These are phyloP conservation scores for Ceratobasidium sp. DNA, from an alignment of 1,284 basidiomycete species.

Conservation along the genomic window DNA sequence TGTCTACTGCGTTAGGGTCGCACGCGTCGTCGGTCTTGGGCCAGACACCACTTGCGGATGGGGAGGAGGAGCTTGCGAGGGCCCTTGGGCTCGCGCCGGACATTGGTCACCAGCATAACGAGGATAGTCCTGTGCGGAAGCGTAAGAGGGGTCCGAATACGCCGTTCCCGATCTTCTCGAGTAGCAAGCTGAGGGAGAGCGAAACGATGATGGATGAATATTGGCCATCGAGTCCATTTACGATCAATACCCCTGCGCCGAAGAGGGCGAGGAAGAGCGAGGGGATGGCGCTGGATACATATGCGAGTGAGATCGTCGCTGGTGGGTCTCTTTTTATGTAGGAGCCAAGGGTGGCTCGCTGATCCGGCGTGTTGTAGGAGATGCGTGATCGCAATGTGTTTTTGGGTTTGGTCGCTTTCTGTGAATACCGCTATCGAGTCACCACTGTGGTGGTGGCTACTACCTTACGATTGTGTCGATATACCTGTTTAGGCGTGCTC, in stretches of 20 bases:
- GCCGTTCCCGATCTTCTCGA: constrained; percentile 40
- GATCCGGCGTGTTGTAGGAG: constrained; percentile 15
- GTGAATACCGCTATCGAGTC: constrained; percentile 34
- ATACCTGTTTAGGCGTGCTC: background rate
- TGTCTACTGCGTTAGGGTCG: constrained; percentile 35
- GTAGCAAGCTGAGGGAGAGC: constrained; percentile 41
- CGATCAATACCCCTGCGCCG: constrained; percentile 41
- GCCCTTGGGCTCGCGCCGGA: constrained; percentile 41
- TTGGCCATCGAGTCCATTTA: constrained; percentile 43
- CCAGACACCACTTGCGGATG: constrained; percentile 36
- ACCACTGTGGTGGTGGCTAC: background rate
- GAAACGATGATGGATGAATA: constrained; percentile 32
- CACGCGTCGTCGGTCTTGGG: constrained; percentile 26
- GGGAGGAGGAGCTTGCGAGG: constrained; percentile 42
- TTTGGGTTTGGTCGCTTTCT: constrained; percentile 27
- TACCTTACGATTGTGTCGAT: constrained; percentile 23
- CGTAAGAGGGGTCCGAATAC: constrained; percentile 40
- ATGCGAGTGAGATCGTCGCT: constrained; percentile 26
- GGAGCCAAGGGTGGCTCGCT: constrained; percentile 3
- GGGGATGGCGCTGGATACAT: constrained; percentile 20
- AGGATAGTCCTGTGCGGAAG: constrained; percentile 38
- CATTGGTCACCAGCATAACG: constrained; percentile 30
- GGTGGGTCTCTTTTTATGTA: constrained; percentile 26
- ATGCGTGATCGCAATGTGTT: constrained; percentile 10
- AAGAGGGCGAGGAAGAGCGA: constrained; percentile 38